phyloP scores from a whole-genome alignment of 257 asterid genomes.

The Solanum bukasovii region DNA sequence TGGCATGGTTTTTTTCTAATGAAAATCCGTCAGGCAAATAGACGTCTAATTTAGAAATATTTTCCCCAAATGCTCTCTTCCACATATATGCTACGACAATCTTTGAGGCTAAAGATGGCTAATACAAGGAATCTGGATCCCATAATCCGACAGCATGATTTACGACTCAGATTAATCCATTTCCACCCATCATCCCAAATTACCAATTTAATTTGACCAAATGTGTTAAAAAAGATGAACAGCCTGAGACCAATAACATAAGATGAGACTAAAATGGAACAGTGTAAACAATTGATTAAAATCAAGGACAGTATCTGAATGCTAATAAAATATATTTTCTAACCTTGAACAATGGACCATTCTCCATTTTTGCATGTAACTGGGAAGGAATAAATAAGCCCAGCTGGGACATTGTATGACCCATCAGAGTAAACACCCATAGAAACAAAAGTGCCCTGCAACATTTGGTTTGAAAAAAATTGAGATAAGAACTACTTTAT shows the following conservation, averaged over 20 bases:
- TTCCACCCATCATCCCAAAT: neutral
- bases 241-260: neutral
- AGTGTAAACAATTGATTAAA: neutral
- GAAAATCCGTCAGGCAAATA: neutral
- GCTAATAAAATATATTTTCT: slow-evolving; percentile 1
- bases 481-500: neutral
- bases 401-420: slow-evolving; percentile 80
- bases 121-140: neutral
- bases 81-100: neutral
- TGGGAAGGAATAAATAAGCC: slow-evolving; percentile 86
- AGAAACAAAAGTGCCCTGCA: slow-evolving; percentile 84
- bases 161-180: neutral
- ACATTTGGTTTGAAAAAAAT: neutral
- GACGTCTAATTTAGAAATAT: neutral
- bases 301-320: neutral
- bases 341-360: slow-evolving; percentile 91
- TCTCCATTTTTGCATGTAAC: slow-evolving; percentile 93
- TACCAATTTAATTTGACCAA: neutral
- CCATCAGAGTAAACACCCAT: slow-evolving; percentile 99
- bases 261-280: neutral
- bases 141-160: neutral
- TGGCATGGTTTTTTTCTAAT: neutral
- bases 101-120: neutral
- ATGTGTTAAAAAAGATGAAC: neutral
- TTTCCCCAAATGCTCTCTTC: neutral